phyloP scores from a whole-genome alignment of 2,329 filamentous ascomycete genomes.

The Aspergillus hiratsukae region DNA sequence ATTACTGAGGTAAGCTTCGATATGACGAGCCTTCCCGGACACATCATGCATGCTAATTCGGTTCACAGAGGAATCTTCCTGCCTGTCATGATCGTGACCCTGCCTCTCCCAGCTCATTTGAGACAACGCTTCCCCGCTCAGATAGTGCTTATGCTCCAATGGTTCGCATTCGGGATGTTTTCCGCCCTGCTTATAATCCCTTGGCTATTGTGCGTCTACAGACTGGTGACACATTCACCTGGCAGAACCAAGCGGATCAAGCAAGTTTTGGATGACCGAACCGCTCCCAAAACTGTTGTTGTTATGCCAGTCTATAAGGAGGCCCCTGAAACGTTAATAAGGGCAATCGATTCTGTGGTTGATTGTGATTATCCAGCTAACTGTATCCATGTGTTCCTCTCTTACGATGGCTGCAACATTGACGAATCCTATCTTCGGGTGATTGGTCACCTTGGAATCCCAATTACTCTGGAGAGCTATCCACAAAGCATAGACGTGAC shows the following conservation, averaged over 20 bases:
- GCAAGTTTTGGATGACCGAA: slow-evolving; percentile 74
- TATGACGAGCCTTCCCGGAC: not conserved
- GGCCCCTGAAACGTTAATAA: slow-evolving; percentile 74
- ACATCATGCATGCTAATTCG: not conserved
- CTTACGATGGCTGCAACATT: slow-evolving; percentile 85
- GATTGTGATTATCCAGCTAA: slow-evolving; percentile 89
- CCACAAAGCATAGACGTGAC: slow-evolving; percentile 86
- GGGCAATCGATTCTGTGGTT: slow-evolving; percentile 85
- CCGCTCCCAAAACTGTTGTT: slow-evolving; percentile 88
- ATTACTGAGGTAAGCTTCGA: slow-evolving; percentile 60
- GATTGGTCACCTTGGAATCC: slow-evolving; percentile 77
- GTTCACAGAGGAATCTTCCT: slow-evolving; percentile 69
- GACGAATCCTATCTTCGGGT: slow-evolving; percentile 87
- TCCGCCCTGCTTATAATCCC: slow-evolving; percentile 78
- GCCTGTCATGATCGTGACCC: slow-evolving; percentile 88
- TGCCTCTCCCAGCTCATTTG: slow-evolving; percentile 72
- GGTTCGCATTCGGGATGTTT: slow-evolving; percentile 95
- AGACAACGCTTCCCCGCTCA: slow-evolving; percentile 65
- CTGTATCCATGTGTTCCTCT: slow-evolving; percentile 91
- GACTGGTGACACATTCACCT: slow-evolving; percentile 80
- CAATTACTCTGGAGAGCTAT: slow-evolving; percentile 65
- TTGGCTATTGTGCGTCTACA: slow-evolving; percentile 90
- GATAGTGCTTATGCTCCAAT: slow-evolving; percentile 73
- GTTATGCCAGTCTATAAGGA: slow-evolving; percentile 98
- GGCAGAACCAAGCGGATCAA: slow-evolving; percentile 79